Base-by-base conservation (phyloP, 78 protist genomes). In the Dictyostelium intermedium region DNA sequence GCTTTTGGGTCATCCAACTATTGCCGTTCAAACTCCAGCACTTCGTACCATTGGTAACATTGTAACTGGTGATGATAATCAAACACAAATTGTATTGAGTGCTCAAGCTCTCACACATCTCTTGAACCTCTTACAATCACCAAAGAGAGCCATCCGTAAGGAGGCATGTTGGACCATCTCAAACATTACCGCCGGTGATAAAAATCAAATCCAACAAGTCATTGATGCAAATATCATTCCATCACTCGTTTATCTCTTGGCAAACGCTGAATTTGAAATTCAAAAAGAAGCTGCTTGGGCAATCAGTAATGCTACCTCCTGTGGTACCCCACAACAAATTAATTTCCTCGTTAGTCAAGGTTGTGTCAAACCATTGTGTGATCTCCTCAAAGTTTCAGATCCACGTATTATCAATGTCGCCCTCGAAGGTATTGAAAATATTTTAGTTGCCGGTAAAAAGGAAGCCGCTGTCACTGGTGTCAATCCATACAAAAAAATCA, bases 151-250 rank as follows among this genome's bases (percentile, higher is more conserved):
- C 80, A 96, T 99, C 73, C 73, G 97, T 39, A 99, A 99, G 92
- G 99, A 99, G 87, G 96, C 99, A 10, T 98, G 99, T 97, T 99
- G 99, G 99, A 93, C 99, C 34, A 84, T 99, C 73, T 98, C 99
- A 27, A 99, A 99, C 96, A 98, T 99, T 43, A 98, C 99, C 0
- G 99, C 99, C 0, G 99, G 99, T 27, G 98, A 37, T 70, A 63
- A 35, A n/a, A 37, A 61, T 41, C 99, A 99, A 95, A 97, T 99
- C 27, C 97, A 98, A 81, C 97, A 93, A 25, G 99, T 98, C 7
- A 95, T 99, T 70, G 97, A 98, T 10, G 94, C 97, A 61, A 81
- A 91, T 87, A 34, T 99, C 47, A 30, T 99, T 76, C 97, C 96
- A 47, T 61, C 96, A 18, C 94, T 99, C 53, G 32, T 98, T 30